phyloP scores from a whole-genome alignment of 768 basidiomycete species.

The Trametes elegans region DNA sequence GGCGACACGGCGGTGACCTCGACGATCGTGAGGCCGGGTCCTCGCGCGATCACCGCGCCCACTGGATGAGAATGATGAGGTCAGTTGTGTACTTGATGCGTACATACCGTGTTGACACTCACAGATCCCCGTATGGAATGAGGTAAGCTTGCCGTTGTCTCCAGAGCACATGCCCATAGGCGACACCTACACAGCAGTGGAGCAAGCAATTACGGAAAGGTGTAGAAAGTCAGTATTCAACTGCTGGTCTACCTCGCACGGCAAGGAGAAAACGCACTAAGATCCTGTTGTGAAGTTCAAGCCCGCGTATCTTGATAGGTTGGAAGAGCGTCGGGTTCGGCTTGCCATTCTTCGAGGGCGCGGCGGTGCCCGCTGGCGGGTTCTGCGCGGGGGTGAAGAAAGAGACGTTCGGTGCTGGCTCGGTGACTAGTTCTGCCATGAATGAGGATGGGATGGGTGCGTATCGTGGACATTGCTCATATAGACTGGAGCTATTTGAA shows the following conservation, averaged over 20 bases:
- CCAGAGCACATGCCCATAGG: conserved; percentile 60
- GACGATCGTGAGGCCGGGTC: conserved; percentile 54
- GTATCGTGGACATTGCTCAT: too few relatives aligned
- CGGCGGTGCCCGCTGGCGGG: conserved; percentile 42
- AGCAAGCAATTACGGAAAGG: conserved; percentile 11
- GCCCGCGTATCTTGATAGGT: conserved; percentile 19
- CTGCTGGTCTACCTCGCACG: too few relatives aligned
- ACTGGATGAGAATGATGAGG: conserved; percentile 31
- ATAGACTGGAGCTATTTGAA: too few relatives aligned
- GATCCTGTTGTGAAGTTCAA: conserved; percentile 22
- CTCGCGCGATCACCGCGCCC: conserved; percentile 47
- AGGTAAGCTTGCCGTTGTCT: conserved; percentile 45
- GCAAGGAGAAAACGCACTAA: neutral
- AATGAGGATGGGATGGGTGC: too few relatives aligned
- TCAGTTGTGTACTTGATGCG: too few relatives aligned
- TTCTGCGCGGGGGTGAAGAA: conserved; percentile 48
- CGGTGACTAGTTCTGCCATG: neutral
- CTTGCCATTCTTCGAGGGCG: conserved; percentile 23
- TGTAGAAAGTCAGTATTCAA: too few relatives aligned
- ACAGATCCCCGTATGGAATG: conserved; percentile 54
- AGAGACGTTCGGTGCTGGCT: conserved; percentile 37
- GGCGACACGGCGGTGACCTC: conserved; percentile 64
- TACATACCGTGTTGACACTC: neutral
- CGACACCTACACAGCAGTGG: conserved; percentile 38
- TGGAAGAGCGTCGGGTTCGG: conserved; percentile 31